Percentiles rank a stretch among this genome's conserved stretches.
phyloP scores from a whole-genome alignment of 2,329 filamentous ascomycete genomes.

The Colletotrichum kahawae region DNA sequence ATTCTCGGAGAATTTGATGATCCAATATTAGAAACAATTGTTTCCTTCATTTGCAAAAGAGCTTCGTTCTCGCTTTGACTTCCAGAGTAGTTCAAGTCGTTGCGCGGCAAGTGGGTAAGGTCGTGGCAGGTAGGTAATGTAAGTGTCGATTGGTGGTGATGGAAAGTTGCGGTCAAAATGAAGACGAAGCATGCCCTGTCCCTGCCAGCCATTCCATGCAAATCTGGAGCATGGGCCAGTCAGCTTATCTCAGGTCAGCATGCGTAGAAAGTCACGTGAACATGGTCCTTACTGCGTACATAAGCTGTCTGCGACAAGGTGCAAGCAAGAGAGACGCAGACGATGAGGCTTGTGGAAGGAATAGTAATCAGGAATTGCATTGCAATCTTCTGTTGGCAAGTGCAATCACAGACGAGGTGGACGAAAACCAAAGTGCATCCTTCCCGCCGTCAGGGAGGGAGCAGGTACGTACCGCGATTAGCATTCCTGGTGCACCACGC shows the following conservation, averaged over 20 bases:
- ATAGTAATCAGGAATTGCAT: neutral
- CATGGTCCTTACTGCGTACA: neutral
- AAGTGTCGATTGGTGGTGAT: neutral
- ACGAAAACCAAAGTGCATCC: neutral
- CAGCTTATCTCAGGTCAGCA: neutral
- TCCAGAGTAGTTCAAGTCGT: neutral
- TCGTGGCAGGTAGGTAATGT: neutral
- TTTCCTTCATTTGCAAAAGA: neutral
- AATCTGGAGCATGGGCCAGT: neutral
- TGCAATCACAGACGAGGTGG: neutral
- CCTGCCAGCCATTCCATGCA: neutral
- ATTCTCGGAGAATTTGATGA: slow-evolving; percentile 3
- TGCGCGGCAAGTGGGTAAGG: neutral
- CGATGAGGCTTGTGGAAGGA: neutral
- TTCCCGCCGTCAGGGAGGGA: neutral
- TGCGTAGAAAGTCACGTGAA: neutral
- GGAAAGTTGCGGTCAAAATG: neutral
- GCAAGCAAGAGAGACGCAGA: neutral
- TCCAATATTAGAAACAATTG: slow-evolving; percentile 12
- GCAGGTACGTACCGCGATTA: neutral
- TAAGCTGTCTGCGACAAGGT: neutral
- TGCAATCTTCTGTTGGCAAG: neutral
- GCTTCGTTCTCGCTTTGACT: neutral
- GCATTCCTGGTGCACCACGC: neutral
- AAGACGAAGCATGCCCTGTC: neutral